Conservation (phyloP, 805 yeast species). For the Yamadazyma scolyti region DNA sequence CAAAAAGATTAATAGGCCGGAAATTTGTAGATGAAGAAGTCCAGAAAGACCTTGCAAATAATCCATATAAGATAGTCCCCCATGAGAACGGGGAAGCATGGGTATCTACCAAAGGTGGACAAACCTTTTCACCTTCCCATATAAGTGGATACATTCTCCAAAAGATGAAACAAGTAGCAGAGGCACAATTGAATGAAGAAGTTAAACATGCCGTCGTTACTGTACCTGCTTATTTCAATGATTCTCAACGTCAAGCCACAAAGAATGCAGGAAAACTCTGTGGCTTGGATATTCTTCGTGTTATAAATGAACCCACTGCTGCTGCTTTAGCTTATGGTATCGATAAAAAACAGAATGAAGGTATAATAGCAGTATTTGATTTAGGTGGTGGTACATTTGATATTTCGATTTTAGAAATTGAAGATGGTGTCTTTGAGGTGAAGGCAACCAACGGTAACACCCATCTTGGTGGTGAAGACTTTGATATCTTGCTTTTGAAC, state of each 20-base stretch:
- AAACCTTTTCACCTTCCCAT: constrained; percentile 61
- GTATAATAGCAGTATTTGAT: constrained; percentile 61
- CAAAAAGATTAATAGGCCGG: constrained; percentile 78
- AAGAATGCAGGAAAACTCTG: constrained; percentile 72
- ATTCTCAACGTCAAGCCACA: constrained; percentile 77
- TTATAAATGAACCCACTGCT: constrained; percentile 81
- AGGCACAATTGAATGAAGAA: constrained; percentile 41
- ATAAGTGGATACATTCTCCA: constrained; percentile 62
- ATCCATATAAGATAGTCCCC: constrained; percentile 61
- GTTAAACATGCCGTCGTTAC: constrained; percentile 76
- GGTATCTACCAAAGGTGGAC: constrained; percentile 47
- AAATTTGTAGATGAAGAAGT: constrained; percentile 65
- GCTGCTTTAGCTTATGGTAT: constrained; percentile 82
- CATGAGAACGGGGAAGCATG: constrained; percentile 69
- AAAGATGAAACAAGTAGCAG: constrained; percentile 67
- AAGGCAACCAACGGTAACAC: constrained; percentile 82
- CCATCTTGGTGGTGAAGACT: constrained; percentile 84
- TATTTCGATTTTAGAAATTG: constrained; percentile 73
- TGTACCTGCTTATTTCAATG: constrained; percentile 83
- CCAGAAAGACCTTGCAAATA: constrained; percentile 58
- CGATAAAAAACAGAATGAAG: constrained; percentile 49
- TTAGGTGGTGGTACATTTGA: constrained; percentile 87
- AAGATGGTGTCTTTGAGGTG: constrained; percentile 78
- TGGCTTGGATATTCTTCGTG: constrained; percentile 73
- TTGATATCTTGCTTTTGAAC: constrained; percentile 61